A percentile compares a stretch with the other conserved stretches of the same genome.
Conservation (phyloP, 2,329 filamentous ascomycete genomes). For the Colletotrichum abscissum region DNA sequence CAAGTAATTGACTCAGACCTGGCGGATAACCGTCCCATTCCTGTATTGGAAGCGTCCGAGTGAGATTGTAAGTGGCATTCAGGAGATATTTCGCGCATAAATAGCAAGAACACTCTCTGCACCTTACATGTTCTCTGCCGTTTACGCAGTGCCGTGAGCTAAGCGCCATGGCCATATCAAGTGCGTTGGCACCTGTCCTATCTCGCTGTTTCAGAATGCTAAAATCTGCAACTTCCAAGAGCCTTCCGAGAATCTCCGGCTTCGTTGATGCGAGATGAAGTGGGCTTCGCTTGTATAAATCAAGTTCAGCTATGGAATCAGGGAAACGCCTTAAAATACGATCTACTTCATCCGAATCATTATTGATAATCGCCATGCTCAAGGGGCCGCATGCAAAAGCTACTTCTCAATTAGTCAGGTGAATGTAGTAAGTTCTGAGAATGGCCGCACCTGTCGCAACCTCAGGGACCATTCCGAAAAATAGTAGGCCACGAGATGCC, state of each 20-base stretch:
- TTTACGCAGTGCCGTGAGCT: rapidly evolving
- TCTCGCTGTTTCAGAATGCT: neutral
- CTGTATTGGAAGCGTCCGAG: neutral
- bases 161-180: neutral
- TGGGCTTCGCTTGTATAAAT: neutral
- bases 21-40: no score
- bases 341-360: neutral
- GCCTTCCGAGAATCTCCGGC: rapidly evolving
- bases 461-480: no score
- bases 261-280: neutral
- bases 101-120: neutral
- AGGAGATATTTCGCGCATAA: neutral
- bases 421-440: no score
- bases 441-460: neutral
- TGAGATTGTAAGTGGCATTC: neutral
- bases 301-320: neutral
- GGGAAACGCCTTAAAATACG: rapidly evolving
- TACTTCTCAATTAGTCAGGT: no score
- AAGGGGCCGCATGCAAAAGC: neutral
- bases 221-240: neutral
- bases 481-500: no score
- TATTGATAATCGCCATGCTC: neutral
- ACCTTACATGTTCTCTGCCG: rapidly evolving
- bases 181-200: rapidly evolving
- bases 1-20: neutral